These are phyloP conservation scores for Debaryomycetaceae sp. DNA, from an alignment of 1,139 yeast species.

Conservation along the genomic window DNA sequence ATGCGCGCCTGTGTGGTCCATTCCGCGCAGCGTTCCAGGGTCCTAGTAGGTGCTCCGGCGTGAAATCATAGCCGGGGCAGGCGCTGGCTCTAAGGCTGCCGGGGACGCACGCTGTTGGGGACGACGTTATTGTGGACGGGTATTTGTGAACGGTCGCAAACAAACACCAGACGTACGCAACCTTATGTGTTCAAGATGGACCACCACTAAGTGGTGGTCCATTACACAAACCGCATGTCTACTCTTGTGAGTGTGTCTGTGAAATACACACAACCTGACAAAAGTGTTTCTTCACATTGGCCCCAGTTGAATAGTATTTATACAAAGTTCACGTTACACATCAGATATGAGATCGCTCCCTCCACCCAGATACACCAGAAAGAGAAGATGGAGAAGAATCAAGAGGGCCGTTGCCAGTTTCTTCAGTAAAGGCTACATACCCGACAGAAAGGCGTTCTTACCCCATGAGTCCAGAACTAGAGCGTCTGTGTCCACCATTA, in stretches of 20 bases:
- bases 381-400: slow-evolving; percentile 36
- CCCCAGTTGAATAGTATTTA: not conserved
- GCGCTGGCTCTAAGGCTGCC: no score
- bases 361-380: slow-evolving; percentile 40
- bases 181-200: not conserved
- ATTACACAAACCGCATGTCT: not conserved
- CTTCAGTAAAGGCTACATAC: slow-evolving; percentile 24
- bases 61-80: not conserved
- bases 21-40: not conserved
- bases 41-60: not conserved
- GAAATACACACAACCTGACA: not conserved
- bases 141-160: not conserved
- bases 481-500: slow-evolving; percentile 22
- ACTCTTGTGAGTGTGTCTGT: not conserved
- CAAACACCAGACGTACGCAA: not conserved
- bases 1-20: no score
- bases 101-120: no score
- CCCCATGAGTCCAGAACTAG: slow-evolving; percentile 8
- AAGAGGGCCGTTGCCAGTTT: slow-evolving; percentile 27
- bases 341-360: slow-evolving; percentile 40
- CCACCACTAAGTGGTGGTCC: not conserved
- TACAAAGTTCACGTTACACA: not conserved
- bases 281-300: not conserved
- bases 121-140: not conserved
- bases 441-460: slow-evolving; percentile 29